Evolutionary conservation across 371 early-diverging fungal species (phyloP), one percentile per base, ranked within the genome.

Genomic region (Actinomucor elegans): DNA sequence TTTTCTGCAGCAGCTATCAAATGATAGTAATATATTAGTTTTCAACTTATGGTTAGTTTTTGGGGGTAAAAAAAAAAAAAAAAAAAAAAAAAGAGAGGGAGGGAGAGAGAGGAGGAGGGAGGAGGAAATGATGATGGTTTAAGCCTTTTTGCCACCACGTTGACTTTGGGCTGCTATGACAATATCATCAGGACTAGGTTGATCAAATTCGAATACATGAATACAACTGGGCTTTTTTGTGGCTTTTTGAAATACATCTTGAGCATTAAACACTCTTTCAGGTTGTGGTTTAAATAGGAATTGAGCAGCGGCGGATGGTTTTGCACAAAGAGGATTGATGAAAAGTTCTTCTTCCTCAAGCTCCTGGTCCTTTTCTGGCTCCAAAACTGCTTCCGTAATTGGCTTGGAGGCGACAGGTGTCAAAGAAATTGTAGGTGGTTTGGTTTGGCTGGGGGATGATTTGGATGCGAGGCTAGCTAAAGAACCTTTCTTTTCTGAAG

Each of bases 151-250:
- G 45, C 61, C 64, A 36, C 64, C 59, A 18, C 75, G 75, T 21
- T 78, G 67, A 42, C 71, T 71, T 53, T 87, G 87, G 5, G 86
- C 81, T 10, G 83, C 59, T 9, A 86, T 66, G 3, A 90, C 91
- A 28, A 80, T 53, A 72, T 94, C 93, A 68, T 93, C 93, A 14
- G 94, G 94, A 52, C 93, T 92, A 11, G 92, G 91, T 29, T 75
- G 61, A 55, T 88, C 80, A 68, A 94, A 93, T 8, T 59, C 41
- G 68, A 92, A 93, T 5, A 62, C 55, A 34, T 48, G 73, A 29
- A 58, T 57, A 6, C 57, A 48, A 0, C 59, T 49, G 7, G 48
- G 14, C 7, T 67, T 54, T 27, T 57, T 50, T 32, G 61, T 49
- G 9, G 57, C 61, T 33, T 61, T 55, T 50, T 66, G 64, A 45